phyloP scores from a whole-genome alignment of 1,284 basidiomycete species.

The Phaffia rhodozyma region DNA sequence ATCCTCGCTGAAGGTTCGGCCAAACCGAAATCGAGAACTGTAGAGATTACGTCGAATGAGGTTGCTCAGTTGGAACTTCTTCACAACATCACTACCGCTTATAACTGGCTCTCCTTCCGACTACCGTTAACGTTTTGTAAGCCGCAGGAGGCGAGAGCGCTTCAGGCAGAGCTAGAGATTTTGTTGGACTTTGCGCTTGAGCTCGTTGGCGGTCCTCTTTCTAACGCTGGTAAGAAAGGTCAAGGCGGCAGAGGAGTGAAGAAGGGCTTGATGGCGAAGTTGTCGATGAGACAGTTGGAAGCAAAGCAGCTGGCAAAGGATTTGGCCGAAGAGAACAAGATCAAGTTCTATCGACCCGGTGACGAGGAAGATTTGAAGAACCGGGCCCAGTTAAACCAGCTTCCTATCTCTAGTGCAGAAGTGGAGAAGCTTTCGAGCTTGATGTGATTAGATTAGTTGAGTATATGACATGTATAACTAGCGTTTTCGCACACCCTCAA shows the following conservation, averaged over 20 bases:
- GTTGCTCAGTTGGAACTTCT: conserved; percentile 56
- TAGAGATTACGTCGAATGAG: conserved; percentile 1
- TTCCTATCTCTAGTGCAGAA: no score
- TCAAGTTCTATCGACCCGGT: conserved; percentile 8
- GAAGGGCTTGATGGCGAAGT: no score
- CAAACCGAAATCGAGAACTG: not conserved
- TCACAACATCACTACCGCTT: conserved; percentile 69
- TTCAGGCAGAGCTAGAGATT: conserved; percentile 55
- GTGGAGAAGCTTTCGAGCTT: no score
- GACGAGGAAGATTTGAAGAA: conserved; percentile 9
- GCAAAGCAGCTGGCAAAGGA: no score
- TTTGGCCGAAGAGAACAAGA: conserved; percentile 3
- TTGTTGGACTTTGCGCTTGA: conserved; percentile 3
- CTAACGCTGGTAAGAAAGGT: no score
- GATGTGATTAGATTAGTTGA: no score
- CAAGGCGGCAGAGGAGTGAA: no score
- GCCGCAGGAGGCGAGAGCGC: conserved; percentile 40
- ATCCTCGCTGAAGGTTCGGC: conserved; percentile 23
- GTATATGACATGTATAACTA: no score
- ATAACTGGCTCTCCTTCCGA: conserved; percentile 80
- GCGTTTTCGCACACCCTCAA: no score
- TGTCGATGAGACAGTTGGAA: no score
- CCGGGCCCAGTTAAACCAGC: no score
- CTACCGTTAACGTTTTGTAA: conserved; percentile 60
- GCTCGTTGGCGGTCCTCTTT: not conserved